These are phyloP conservation scores for Kewa caespitosa DNA, from an alignment of 179 eudicot species.

Conservation along the genomic window DNA sequence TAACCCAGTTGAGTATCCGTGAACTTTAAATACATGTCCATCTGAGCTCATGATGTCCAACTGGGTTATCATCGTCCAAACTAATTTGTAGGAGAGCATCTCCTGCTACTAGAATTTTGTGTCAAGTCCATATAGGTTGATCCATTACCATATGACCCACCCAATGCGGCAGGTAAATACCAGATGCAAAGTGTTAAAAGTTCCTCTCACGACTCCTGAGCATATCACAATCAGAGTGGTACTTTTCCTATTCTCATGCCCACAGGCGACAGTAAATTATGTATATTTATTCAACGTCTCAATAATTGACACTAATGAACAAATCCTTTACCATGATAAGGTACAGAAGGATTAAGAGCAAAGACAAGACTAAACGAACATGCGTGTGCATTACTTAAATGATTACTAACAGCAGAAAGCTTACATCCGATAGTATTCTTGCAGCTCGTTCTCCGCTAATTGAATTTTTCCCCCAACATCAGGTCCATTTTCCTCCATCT, in stretches of 20 bases:
- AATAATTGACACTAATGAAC: neutral
- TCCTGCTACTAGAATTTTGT: neutral
- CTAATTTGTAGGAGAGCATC: neutral
- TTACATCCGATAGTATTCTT: constrained; percentile 79
- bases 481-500: constrained; percentile 56
- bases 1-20: no score
- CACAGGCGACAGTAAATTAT: constrained; percentile 14
- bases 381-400: neutral
- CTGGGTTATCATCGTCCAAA: no score
- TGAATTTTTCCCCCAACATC: constrained; percentile 81
- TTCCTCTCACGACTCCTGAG: neutral
- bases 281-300: neutral
- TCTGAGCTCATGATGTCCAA: no score
- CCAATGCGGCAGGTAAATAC: neutral
- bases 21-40: no score
- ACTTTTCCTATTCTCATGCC: neutral
- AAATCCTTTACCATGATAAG: neutral
- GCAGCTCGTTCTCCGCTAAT: constrained; percentile 65
- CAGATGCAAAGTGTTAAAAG: neutral
- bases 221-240: neutral
- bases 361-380: neutral
- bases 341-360: neutral
- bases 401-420: constrained; percentile 20
- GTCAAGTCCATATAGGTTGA: neutral
- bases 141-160: neutral